A percentile compares a stretch with the other conserved stretches of the same genome.
phyloP scores from a whole-genome alignment of 805 yeast species.

The Wickerhamomyces pijperi region DNA sequence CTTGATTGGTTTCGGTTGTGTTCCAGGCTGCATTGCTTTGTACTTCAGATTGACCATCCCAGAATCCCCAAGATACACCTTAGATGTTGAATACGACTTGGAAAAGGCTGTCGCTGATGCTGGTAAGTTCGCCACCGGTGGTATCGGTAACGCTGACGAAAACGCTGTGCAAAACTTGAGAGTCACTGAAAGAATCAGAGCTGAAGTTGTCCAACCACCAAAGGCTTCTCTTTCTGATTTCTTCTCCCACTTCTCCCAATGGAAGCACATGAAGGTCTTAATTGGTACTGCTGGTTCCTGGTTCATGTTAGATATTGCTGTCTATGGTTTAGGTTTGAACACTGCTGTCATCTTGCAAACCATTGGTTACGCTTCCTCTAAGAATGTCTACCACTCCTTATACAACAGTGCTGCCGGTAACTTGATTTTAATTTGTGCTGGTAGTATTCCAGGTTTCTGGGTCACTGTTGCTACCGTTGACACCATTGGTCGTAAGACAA shows the following conservation, averaged over 20 bases:
- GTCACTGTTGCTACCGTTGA: conserved; percentile 70
- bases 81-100: conserved; percentile 58
- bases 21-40: conserved; percentile 76
- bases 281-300: conserved; percentile 87
- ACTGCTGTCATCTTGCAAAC: conserved; percentile 69
- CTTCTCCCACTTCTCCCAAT: conserved; percentile 60
- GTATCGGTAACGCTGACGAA: conserved; percentile 36
- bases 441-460: conserved; percentile 94
- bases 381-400: conserved; percentile 58
- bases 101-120: conserved; percentile 47
- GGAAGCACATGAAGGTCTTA: conserved; percentile 76
- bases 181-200: conserved; percentile 39
- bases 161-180: conserved; percentile 33
- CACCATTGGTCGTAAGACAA: conserved; percentile 71
- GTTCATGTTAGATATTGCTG: conserved; percentile 86
- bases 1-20: conserved; percentile 78
- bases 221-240: conserved; percentile 76
- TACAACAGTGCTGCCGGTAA: conserved; percentile 85
- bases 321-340: conserved; percentile 81
- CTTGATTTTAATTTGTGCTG: conserved; percentile 86
- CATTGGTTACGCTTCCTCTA: conserved; percentile 71
- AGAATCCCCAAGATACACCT: conserved; percentile 85
- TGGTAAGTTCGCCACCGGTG: conserved; percentile 38
- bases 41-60: conserved; percentile 91
- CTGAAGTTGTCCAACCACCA: conserved; percentile 50